Evolutionary conservation across 1,284 basidiomycete species (phyloP), one percentile per base, ranked within the genome.

Genomic region (Acaromyces ingoldii): DNA sequence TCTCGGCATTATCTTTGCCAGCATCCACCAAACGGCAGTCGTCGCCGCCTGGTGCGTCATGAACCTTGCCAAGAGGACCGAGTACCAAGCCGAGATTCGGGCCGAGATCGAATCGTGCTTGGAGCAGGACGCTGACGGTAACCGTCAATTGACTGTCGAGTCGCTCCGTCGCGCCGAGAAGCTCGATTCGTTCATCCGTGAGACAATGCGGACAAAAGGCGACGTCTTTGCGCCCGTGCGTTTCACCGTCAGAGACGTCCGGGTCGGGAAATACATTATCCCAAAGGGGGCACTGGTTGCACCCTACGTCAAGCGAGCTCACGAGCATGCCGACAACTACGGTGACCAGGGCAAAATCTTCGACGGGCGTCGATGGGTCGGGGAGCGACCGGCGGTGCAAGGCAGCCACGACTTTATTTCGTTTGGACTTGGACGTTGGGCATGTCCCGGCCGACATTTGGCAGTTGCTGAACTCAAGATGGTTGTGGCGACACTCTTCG

Each of bases 261-360:
- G 42, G 31, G 49, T 53, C 30, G 51, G 51, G 7, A 17, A 36
- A 17, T 53, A 51, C 46, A 22, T 52, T 30, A 40, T 53, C 11
- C 51, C 51, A 13, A 40, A 49, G 26, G 38, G 37, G 19, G 34
- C 31, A 24, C 47, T 51, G 22, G 46, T 48, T 34, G 40, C 49
- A 26, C 51, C 51, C 22, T 53, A 53, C 26, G 51, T 53, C 31
- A 53, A 53, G 48, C 47, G 51, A 19, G 51, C 51, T 19, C 47
- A 53, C 38, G 51, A 53, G 25, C 47, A 25, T 39, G 26, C 22
- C n/a, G 43, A 47, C 11, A 25, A 30, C 29, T 51, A 22, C 26
- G 50, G 46, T 11, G 21, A 15, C 22, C 17, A 47, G 29, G 51
- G 49, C 15, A 11, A n/a, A 50, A 17, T 6, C 5, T 53, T 53